Conservation (phyloP, 2,329 filamentous ascomycete species). For the Sarocladium oryzae region DNA sequence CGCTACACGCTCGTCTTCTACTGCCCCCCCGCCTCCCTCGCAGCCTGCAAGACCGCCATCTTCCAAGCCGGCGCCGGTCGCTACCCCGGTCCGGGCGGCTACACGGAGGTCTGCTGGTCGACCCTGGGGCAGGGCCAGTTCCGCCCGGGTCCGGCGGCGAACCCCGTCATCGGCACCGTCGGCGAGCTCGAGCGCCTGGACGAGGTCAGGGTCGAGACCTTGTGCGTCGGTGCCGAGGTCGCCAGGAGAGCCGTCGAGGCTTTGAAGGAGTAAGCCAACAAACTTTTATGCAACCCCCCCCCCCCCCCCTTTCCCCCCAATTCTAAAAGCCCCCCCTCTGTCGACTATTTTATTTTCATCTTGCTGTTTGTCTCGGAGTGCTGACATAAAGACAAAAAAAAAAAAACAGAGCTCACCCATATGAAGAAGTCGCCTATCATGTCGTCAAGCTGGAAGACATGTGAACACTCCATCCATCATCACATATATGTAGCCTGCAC, state of each 20-base stretch:
- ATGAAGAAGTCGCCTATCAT: slow-evolving; percentile 44
- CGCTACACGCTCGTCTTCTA: slow-evolving; percentile 41
- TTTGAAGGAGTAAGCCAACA: slow-evolving; percentile 59
- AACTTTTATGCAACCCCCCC: too few relatives aligned
- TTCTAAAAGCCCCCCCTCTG: too few relatives aligned
- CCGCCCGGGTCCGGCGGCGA: slow-evolving; percentile 52
- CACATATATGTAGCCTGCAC: too few relatives aligned
- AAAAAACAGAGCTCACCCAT: too few relatives aligned
- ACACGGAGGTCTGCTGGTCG: slow-evolving; percentile 49
- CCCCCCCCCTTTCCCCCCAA: too few relatives aligned
- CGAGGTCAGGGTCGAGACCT: slow-evolving; percentile 56
- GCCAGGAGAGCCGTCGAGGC: slow-evolving; percentile 52
- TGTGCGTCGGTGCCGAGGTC: slow-evolving; percentile 54
- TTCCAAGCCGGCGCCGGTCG: slow-evolving; percentile 53
- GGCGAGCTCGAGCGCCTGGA: slow-evolving; percentile 52
- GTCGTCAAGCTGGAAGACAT: slow-evolving; percentile 44
- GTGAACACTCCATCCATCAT: too few relatives aligned
- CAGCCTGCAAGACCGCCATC: slow-evolving; percentile 47
- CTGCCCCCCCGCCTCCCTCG: slow-evolving; percentile 37
- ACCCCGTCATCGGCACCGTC: slow-evolving; percentile 54
- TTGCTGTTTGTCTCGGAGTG: too few relatives aligned
- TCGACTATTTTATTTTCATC: slow-evolving; percentile 17
- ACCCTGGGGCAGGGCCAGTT: slow-evolving; percentile 57
- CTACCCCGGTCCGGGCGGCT: slow-evolving; percentile 43
- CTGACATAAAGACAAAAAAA: too few relatives aligned